Base-by-base conservation (phyloP, 208 protist genomes). In the Leptomonas pyrrhocoris region DNA sequence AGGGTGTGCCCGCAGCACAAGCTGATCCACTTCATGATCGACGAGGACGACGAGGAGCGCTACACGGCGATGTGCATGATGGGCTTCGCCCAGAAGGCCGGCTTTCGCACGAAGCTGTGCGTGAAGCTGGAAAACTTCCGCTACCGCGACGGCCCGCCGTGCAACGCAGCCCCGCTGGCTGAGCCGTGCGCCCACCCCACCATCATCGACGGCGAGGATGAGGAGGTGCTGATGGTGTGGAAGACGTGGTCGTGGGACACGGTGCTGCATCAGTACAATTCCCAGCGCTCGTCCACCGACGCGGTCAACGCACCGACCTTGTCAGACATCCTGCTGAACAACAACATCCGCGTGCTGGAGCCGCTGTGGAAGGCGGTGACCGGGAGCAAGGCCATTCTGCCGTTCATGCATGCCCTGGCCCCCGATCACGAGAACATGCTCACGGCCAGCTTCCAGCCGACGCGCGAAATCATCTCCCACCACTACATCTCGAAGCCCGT, bases 161-260 rank as follows among this genome's bases (percentile, higher is more conserved):
- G 23, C 8, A 59, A 80, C 46, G 43, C 58, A 21, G 64, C 65
- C 2, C 67, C 75, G 25, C 55, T 77, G 54, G 49, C 68, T 21
- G 48, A 55, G 30, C 66, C 61, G 57, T 80, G 59, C 59, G 74
- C 83, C 30, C 69, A 88, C 57, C 64, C 58, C 15, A 59, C 58
- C 13, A 88, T 95, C 53, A 66, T 90, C n/a, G 88, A 94, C 63
- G 55, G 65, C 23, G 86, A 94, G 23, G 78, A 80, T 9, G 86
- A 89, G 64, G 74, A 84, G 68, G 84, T 96, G 45, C 69, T 83
- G 36, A 57, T 94, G 61, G 88, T 96, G 61, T 96, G 86, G 88
- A 96, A 96, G 80, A 90, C 83, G 27, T 96, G 90, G 88, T 90
- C 84, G 30, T 96, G 90, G 86, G 86, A 88, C 67, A 94, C 88